Conservation (phyloP, 805 yeast genomes). For the Komagataella kurtzmanii region DNA sequence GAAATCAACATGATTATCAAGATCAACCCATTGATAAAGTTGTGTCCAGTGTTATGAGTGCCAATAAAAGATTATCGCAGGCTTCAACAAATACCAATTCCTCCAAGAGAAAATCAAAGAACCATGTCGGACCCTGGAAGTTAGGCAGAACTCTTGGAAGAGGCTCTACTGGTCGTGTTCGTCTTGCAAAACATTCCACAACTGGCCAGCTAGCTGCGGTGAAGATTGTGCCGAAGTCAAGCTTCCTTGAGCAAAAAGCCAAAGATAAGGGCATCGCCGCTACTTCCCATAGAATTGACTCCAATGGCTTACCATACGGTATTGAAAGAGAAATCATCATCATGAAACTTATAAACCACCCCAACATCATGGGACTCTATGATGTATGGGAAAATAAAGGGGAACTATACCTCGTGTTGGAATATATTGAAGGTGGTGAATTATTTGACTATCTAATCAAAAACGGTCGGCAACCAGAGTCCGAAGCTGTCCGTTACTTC, state of each 20-base stretch:
- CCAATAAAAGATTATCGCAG: conserved; percentile 21
- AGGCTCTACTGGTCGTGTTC: conserved; percentile 75
- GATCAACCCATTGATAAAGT: conserved; percentile 34
- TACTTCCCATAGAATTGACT: conserved; percentile 22
- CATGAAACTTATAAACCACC: conserved; percentile 70
- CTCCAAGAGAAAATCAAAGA: conserved; percentile 21
- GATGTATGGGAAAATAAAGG: conserved; percentile 85
- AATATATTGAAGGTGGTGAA: conserved; percentile 97
- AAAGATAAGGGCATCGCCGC: conserved; percentile 9
- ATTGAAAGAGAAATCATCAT: conserved; percentile 77
- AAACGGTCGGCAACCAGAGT: conserved; percentile 77
- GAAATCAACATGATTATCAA: conserved; percentile 25
- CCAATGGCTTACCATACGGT: conserved; percentile 63
- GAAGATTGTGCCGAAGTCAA: conserved; percentile 64
- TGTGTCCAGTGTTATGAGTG: conserved; percentile 21
- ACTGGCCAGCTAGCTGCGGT: conserved; percentile 76
- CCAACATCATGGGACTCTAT: conserved; percentile 64
- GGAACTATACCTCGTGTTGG: conserved; percentile 75
- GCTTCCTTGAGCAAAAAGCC: conserved; percentile 17
- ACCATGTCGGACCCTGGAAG: conserved; percentile 68
- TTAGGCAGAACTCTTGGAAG: conserved; percentile 69
- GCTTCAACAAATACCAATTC: conserved; percentile 27
- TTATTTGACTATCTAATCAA: conserved; percentile 84
- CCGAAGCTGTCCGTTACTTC: conserved; percentile 83
- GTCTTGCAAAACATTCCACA: conserved; percentile 53